Percentiles rank a stretch among this genome's conserved stretches.
Evolutionary conservation across 179 eudicot species (phyloP).

Genomic region (Heliamphora pulchella): DNA sequence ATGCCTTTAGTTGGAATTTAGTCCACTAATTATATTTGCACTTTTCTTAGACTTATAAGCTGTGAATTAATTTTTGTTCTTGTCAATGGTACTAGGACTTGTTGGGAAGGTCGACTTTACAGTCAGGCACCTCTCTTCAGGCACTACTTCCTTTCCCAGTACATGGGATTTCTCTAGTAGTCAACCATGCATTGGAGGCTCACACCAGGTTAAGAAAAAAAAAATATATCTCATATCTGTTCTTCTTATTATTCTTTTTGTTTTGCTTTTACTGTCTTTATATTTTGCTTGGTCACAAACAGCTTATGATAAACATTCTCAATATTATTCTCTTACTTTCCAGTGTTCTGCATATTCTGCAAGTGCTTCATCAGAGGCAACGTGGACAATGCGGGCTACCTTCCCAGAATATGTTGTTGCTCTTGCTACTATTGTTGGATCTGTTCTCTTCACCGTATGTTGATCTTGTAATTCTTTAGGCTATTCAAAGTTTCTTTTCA

Average conservation of each 20-base stretch:
- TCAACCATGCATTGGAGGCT: slow-evolving; percentile 60
- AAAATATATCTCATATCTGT: background rate
- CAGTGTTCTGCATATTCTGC: slow-evolving; percentile 87
- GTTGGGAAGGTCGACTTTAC: slow-evolving; percentile 96
- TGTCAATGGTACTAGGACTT: slow-evolving; percentile 38
- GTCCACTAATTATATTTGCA: background rate
- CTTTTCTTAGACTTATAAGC: background rate
- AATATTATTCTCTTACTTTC: slow-evolving; percentile 19
- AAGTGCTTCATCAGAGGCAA: slow-evolving; percentile 69
- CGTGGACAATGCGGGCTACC: slow-evolving; percentile 91
- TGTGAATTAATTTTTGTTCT: background rate
- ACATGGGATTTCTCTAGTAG: slow-evolving; percentile 54
- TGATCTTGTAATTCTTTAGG: slow-evolving; percentile 7
- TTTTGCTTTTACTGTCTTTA: background rate
- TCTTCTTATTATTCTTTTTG: background rate
- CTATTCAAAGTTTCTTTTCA: background rate
- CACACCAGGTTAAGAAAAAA: slow-evolving; percentile 43
- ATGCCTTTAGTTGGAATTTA: background rate
- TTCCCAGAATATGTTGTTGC: slow-evolving; percentile 99
- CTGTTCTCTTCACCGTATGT: slow-evolving; percentile 88
- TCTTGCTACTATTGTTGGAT: slow-evolving; percentile 90
- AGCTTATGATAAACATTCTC: background rate
- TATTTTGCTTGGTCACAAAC: background rate
- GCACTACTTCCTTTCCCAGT: slow-evolving; percentile 50
- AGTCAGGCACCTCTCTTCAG: slow-evolving; percentile 84